Conservation (phyloP, 305 asterid genomes). For the Andrographis paniculata region DNA sequence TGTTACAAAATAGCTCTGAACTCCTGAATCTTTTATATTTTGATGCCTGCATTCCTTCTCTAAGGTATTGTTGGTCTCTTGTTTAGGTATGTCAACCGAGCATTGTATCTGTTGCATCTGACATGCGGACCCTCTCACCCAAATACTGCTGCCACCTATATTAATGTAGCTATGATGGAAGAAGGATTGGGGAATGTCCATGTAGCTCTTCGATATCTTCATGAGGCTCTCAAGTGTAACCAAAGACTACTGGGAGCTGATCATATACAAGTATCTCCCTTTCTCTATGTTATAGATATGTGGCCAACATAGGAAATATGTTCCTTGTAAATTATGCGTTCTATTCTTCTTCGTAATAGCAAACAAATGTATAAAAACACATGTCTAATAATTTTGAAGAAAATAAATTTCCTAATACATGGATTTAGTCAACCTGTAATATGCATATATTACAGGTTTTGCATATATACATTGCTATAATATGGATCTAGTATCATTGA, state of each 20-base stretch:
- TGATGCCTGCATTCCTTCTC: slow-evolving; percentile 10
- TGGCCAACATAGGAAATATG: background rate
- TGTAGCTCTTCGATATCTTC: slow-evolving; percentile 88
- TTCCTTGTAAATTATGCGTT: no score
- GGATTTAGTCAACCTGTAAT: no score
- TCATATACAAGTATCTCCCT: slow-evolving; percentile 62
- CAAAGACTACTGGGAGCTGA: slow-evolving; percentile 95
- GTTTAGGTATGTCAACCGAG: slow-evolving; percentile 84
- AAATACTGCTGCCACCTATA: slow-evolving; percentile 86
- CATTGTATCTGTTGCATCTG: slow-evolving; percentile 80
- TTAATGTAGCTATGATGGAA: slow-evolving; percentile 95
- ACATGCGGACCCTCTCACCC: slow-evolving; percentile 96
- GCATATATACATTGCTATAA: no score
- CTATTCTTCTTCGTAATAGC: no score
- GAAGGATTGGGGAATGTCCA: slow-evolving; percentile 92
- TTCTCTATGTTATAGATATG: slow-evolving; percentile 3
- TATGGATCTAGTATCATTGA: no score
- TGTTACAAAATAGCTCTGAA: no score
- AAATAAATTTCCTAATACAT: no score
- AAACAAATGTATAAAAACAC: no score
- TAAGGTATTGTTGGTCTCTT: slow-evolving; percentile 17
- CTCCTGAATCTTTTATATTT: slow-evolving; percentile 8
- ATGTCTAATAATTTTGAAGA: no score
- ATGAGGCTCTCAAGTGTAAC: slow-evolving; percentile 93
- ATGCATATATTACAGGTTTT: no score